Percentiles rank a stretch among this genome's conserved stretches.
Conservation (phyloP, 2,329 filamentous ascomycete species). For the Penicillium sp. region DNA sequence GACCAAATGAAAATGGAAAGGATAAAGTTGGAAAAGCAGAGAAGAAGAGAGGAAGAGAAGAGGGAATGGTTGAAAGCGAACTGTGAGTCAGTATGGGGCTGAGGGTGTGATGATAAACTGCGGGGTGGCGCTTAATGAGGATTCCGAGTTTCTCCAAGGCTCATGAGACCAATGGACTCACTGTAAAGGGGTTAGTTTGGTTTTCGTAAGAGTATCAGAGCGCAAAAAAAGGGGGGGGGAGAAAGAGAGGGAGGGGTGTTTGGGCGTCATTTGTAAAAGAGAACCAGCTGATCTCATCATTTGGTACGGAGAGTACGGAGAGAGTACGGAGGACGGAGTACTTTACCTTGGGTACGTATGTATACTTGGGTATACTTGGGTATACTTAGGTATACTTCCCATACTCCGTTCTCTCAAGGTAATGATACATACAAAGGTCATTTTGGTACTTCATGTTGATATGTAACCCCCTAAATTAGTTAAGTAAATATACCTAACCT, state of each 20-base stretch:
- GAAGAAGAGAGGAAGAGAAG: neutral
- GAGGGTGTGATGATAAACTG: conserved; percentile 17
- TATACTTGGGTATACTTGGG: no score
- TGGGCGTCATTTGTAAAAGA: conserved; percentile 9
- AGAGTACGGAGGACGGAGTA: no score
- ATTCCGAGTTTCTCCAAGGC: conserved; percentile 11
- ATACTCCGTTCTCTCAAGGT: neutral
- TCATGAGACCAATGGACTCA: conserved; percentile 10
- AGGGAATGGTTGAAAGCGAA: conserved; percentile 2
- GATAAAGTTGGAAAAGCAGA: neutral
- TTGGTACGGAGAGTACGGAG: neutral
- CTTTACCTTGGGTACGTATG: no score
- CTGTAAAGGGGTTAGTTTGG: conserved; percentile 2
- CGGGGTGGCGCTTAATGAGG: conserved; percentile 16
- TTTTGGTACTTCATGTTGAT: neutral
- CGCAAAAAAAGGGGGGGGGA: neutral
- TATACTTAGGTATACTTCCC: no score
- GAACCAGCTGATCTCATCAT: conserved; percentile 18
- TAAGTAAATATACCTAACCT: neutral
- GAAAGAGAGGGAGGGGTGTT: neutral
- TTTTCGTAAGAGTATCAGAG: conserved; percentile 1
- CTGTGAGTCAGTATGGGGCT: conserved; percentile 20
- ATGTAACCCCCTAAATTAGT: neutral
- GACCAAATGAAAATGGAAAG: neutral
- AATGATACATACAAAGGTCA: neutral